phyloP scores from a whole-genome alignment of 176 grass and related monocot species.

The Oryza glumipatula region DNA sequence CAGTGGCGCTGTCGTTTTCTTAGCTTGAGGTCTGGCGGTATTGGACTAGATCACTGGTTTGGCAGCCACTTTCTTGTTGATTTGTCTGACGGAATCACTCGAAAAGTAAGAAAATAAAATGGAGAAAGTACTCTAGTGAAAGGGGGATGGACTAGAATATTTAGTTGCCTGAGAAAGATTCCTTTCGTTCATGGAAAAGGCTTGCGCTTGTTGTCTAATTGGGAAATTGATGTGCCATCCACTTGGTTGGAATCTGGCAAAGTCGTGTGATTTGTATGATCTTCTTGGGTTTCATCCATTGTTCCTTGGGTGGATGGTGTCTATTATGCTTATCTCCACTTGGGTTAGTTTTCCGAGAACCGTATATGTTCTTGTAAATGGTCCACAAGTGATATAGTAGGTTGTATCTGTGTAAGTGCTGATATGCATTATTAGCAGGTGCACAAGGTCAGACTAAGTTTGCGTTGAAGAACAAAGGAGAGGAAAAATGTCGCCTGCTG shows the following conservation, averaged over 20 bases:
- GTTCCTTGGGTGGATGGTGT: neutral
- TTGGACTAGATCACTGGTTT: constrained; percentile 14
- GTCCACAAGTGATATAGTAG: neutral
- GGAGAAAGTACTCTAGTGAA: neutral
- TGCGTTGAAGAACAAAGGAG: neutral
- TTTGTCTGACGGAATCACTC: neutral
- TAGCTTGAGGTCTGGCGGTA: neutral
- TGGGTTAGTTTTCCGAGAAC: neutral
- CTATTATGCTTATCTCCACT: neutral
- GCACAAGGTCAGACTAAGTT: neutral
- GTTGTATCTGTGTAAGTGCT: neutral
- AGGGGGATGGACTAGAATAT: neutral
- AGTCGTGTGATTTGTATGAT: neutral
- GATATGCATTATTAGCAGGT: constrained; percentile 8
- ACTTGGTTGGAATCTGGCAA: neutral
- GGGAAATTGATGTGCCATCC: neutral
- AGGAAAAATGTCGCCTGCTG: constrained; percentile 42
- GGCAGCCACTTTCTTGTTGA: neutral
- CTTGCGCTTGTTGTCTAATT: neutral
- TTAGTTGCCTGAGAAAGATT: neutral
- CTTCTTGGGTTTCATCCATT: neutral
- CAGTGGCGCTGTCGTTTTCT: neutral
- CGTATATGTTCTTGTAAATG: constrained; percentile 13
- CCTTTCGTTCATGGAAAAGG: neutral
- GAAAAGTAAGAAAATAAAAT: neutral